Evolutionary conservation across 176 grass and related monocot species (phyloP).

Genomic region (Zizania latifolia): DNA sequence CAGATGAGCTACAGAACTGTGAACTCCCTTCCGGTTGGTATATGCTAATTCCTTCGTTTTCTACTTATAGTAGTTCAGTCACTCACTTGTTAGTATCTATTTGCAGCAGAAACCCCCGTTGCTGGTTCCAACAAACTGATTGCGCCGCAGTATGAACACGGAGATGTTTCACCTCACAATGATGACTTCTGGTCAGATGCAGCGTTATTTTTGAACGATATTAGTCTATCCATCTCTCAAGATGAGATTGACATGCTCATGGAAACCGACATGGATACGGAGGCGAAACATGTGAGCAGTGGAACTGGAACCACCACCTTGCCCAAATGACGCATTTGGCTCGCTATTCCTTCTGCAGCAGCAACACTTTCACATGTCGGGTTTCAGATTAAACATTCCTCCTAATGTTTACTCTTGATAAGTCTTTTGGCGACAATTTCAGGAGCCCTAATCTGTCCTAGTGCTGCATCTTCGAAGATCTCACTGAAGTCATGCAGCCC

Average conservation of each 20-base stretch:
- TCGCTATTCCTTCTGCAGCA: slow-evolving; percentile 30
- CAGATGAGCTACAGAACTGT: background rate
- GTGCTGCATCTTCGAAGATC: no score
- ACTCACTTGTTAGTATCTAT: background rate
- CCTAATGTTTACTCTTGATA: background rate
- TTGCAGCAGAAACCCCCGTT: slow-evolving; percentile 21
- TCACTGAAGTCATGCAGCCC: no score
- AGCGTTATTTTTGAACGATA: slow-evolving; percentile 31
- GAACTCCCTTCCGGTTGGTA: slow-evolving; percentile 23
- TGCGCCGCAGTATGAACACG: background rate
- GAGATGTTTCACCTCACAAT: slow-evolving; percentile 25
- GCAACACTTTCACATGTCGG: slow-evolving; percentile 44
- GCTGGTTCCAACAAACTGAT: background rate
- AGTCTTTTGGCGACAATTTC: background rate
- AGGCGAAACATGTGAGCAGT: slow-evolving; percentile 4
- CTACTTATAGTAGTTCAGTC: background rate
- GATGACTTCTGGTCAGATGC: slow-evolving; percentile 38
- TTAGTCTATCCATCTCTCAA: slow-evolving; percentile 30
- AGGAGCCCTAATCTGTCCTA: no score
- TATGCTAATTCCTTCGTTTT: background rate
- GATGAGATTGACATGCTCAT: slow-evolving; percentile 31
- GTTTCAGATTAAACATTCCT: slow-evolving; percentile 21
- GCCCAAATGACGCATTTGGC: slow-evolving; percentile 4
- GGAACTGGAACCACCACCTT: background rate
- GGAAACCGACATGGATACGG: slow-evolving; percentile 16